Evolutionary conservation across 805 yeast species (phyloP).

Genomic region (Nakazawaea peltata): DNA sequence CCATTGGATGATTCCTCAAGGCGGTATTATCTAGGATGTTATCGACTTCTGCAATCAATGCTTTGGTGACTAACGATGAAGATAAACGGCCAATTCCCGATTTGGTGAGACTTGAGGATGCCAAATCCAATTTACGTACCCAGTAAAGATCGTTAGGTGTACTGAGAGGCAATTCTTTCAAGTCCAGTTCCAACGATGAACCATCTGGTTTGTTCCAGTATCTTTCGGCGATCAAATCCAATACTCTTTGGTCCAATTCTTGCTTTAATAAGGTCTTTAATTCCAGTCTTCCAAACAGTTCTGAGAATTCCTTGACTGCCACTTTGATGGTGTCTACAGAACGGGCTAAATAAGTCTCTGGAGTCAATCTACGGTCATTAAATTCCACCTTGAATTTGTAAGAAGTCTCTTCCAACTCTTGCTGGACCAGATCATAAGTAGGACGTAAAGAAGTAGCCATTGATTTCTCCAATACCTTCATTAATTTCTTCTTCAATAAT

Average conservation of each 20-base stretch:
- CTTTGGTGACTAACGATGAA: slow-evolving; percentile 74
- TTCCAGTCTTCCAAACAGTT: slow-evolving; percentile 75
- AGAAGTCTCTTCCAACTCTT: slow-evolving; percentile 87
- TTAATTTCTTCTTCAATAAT: slow-evolving; percentile 67
- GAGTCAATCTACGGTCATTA: slow-evolving; percentile 89
- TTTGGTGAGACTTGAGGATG: slow-evolving; percentile 80
- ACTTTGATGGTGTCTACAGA: slow-evolving; percentile 82
- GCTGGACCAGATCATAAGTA: slow-evolving; percentile 76
- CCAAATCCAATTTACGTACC: slow-evolving; percentile 79
- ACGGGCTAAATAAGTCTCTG: slow-evolving; percentile 89
- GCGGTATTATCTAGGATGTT: slow-evolving; percentile 68
- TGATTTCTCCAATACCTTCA: slow-evolving; percentile 79
- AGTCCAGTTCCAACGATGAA: slow-evolving; percentile 34
- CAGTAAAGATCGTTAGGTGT: slow-evolving; percentile 70
- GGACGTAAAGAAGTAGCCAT: slow-evolving; percentile 89
- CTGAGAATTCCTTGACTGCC: slow-evolving; percentile 80
- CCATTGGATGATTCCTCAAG: slow-evolving; percentile 79
- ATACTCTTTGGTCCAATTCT: slow-evolving; percentile 81
- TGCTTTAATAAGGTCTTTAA: slow-evolving; percentile 69
- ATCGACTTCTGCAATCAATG: slow-evolving; percentile 70
- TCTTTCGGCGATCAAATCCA: slow-evolving; percentile 80
- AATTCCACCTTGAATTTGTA: slow-evolving; percentile 94
- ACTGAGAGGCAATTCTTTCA: slow-evolving; percentile 48
- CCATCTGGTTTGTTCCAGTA: slow-evolving; percentile 75
- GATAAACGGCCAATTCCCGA: slow-evolving; percentile 90